Evolutionary conservation across 768 basidiomycete genomes (phyloP), one percentile per base, ranked within the genome.

Genomic region (Gymnopilus junonius): DNA sequence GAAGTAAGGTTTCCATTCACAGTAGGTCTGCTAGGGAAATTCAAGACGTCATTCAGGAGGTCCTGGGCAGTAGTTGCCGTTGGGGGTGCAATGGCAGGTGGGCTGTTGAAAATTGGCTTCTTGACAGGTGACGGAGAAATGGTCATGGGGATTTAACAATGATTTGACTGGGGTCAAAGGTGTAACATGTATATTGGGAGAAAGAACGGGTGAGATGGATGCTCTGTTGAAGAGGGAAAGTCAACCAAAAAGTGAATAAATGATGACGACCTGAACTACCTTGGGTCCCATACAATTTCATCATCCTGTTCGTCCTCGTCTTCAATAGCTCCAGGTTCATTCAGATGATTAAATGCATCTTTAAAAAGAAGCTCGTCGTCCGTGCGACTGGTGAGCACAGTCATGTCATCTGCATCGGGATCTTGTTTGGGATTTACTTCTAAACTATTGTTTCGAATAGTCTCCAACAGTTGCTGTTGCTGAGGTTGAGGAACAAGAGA

Each of bases 361-460:
- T 82, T 84, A 34, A 97, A n/a, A n/a, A n/a, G 84, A 0, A 91
- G 87, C 69, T 97, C 97, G 65, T 94, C 93, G 48, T 94, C 93
- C 1, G 91, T 92, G 42, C 83, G 85, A 10, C 87, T 90, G 27
- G 88, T 88, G 51, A 85, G 80, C 20, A 90, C 93, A 45, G 85
- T 86, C 67, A 84, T 84, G 54, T 85, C 83, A 17, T 91, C 92
- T 21, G 89, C 87, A 17, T 80, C 82, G 6, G 55, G 61, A 59
- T 77, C 73, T 48, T 60, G 59, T 54, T 70, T 56, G 39, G 66
- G 57, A 25, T 65, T 46, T 25, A 46, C 39, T 39, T 66, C 62
- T 55, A 63, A 11, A 45, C 62, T 65, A 27, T 63, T 69, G 42
- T 76, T 75, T 31, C 71, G 69, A 21, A 75, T 70, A 12, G 66